Evolutionary conservation across 768 basidiomycete genomes (phyloP).

Genomic region (Podaxis sp.): DNA sequence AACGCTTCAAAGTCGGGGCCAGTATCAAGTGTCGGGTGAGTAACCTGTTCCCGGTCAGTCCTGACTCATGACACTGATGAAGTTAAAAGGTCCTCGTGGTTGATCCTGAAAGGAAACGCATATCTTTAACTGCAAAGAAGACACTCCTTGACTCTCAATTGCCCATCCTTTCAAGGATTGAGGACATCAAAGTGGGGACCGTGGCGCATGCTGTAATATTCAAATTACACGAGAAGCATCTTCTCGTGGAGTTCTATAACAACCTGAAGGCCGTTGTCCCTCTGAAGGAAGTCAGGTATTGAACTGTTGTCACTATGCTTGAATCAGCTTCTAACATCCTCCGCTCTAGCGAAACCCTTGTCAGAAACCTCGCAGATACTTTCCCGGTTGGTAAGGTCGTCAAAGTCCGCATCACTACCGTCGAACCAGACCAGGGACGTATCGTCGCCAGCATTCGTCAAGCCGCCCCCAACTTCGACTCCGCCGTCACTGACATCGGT

Average conservation of each 20-base stretch:
- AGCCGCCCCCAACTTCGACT: conserved; percentile 47
- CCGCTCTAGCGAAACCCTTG: conserved; percentile 58
- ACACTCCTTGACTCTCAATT: conserved; percentile 79
- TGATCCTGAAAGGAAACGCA: conserved; percentile 76
- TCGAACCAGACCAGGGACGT: conserved; percentile 55
- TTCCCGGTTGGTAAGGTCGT: conserved; percentile 83
- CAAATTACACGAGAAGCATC: conserved; percentile 74
- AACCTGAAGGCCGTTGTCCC: conserved; percentile 83
- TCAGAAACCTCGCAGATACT: conserved; percentile 52
- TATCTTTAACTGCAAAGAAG: conserved; percentile 90
- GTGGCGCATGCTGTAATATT: conserved; percentile 82
- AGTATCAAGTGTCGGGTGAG: conserved; percentile 84
- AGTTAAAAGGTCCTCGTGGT: conserved; percentile 69
- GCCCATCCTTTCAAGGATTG: conserved; percentile 62
- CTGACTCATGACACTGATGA: not conserved
- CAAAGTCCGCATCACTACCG: conserved; percentile 73
- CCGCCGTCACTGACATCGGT: conserved; percentile 59
- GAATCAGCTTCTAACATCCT: conserved; percentile 1
- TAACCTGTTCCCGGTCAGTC: conserved; percentile 9
- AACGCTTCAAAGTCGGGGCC: conserved; percentile 81
- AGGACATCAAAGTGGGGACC: conserved; percentile 67
- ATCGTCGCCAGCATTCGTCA: conserved; percentile 88
- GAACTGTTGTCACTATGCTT: not conserved
- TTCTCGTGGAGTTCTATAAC: conserved; percentile 90
- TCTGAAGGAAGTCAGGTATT: conserved; percentile 75